Percentiles rank a stretch among this genome's conserved stretches.
Conservation (phyloP, 768 basidiomycete genomes). For the Russula ochroleuca region DNA sequence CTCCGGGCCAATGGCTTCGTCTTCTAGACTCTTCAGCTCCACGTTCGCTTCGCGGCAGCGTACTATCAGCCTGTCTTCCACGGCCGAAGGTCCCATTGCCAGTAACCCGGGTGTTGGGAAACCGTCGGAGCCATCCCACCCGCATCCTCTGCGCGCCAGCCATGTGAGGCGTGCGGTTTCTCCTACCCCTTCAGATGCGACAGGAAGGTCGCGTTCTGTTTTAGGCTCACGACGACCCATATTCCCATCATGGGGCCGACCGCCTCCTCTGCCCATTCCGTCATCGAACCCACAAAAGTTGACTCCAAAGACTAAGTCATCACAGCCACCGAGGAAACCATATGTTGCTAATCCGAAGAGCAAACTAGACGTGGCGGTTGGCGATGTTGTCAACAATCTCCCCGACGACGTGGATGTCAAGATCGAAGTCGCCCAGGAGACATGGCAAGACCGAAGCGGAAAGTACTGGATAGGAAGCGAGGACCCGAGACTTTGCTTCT, state of each 20-base stretch:
- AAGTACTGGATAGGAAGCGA: constrained; percentile 96
- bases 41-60: constrained; percentile 85
- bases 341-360: constrained; percentile 88
- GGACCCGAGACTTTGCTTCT: constrained; percentile 86
- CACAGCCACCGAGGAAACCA: constrained; percentile 47
- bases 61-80: constrained; percentile 58
- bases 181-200: constrained; percentile 60
- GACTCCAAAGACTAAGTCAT: constrained; percentile 46
- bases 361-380: constrained; percentile 89
- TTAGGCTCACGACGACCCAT: constrained; percentile 44
- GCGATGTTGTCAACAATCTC: constrained; percentile 85
- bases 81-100: constrained; percentile 38
- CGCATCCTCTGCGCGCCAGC: constrained; percentile 41
- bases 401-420: constrained; percentile 80
- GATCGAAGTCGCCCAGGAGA: constrained; percentile 72
- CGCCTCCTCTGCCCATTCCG: constrained; percentile 57
- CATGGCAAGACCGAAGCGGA: constrained; percentile 89
- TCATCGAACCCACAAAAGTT: constrained; percentile 37
- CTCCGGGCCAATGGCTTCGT: constrained; percentile 56
- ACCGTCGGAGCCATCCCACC: constrained; percentile 31
- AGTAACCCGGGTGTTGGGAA: constrained; percentile 36
- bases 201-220: constrained; percentile 46
- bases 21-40: constrained; percentile 47
- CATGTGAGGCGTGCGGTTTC: constrained; percentile 46
- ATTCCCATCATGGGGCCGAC: constrained; percentile 62